These are phyloP conservation scores for Globisporangium perplexum DNA, from an alignment of 352 stramenopile species.

Conservation along the genomic window DNA sequence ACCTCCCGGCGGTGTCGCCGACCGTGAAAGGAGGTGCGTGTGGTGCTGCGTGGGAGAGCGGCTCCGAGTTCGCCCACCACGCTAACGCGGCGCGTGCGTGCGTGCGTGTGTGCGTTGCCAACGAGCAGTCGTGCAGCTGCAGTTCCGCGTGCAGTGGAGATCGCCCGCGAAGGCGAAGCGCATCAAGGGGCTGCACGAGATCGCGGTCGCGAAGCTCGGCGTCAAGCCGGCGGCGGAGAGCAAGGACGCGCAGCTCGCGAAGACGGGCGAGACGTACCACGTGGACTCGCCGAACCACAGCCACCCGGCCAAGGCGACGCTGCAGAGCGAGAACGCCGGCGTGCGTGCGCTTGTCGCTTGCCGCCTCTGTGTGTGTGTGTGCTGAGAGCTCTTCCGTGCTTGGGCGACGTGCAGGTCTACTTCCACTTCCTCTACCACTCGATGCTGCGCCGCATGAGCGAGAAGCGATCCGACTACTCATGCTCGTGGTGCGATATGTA, in stretches of 20 bases:
- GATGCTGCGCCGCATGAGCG: conserved; percentile 73
- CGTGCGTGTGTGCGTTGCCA: too few relatives aligned
- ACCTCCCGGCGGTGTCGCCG: conserved; percentile 41
- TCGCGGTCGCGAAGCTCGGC: conserved; percentile 11
- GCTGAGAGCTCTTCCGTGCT: background rate
- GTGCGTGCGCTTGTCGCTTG: too few relatives aligned
- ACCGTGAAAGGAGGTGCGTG: conserved; percentile 43
- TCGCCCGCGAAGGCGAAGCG: conserved; percentile 14
- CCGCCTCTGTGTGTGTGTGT: too few relatives aligned
- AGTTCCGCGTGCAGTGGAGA: conserved; percentile 17
- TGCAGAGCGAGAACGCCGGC: conserved; percentile 10
- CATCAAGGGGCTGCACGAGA: conserved; percentile 17
- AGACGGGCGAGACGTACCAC: conserved; percentile 7
- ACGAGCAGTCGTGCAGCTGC: conserved; percentile 13
- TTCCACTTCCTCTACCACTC: conserved; percentile 84
- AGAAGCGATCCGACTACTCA: conserved; percentile 77
- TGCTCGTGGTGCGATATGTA: conserved; percentile 85
- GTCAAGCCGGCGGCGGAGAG: conserved; percentile 7
- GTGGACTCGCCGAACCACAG: conserved; percentile 14
- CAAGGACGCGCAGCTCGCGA: background rate
- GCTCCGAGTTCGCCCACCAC: background rate
- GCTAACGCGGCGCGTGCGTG: background rate
- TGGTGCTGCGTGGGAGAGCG: background rate
- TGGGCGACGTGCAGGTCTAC: conserved; percentile 39
- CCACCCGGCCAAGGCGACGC: conserved; percentile 9